Evolutionary conservation across 306 rosid species (phyloP).

Genomic region (Pterocarpus santalinus): DNA sequence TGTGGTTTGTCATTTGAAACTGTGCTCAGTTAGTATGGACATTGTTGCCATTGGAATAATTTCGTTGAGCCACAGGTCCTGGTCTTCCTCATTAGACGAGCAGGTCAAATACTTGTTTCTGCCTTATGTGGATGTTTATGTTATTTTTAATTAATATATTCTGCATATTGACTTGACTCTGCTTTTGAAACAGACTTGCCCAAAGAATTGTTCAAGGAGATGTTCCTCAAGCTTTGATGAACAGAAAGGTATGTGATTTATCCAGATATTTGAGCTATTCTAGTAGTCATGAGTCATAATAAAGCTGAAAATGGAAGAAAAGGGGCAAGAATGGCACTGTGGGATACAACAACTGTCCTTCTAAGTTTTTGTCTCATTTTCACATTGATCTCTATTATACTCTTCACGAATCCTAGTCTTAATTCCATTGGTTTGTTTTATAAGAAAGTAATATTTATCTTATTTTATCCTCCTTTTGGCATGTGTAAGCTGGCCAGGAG

Average conservation of each 20-base stretch:
- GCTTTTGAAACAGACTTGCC: slow-evolving; percentile 79
- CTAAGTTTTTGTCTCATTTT: slow-evolving; percentile 16
- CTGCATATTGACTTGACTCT: slow-evolving; percentile 15
- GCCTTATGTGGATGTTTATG: slow-evolving; percentile 32
- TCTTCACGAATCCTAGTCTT: slow-evolving; percentile 12
- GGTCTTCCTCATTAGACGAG: slow-evolving; percentile 14
- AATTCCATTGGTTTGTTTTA: slow-evolving; percentile 14
- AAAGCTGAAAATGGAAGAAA: slow-evolving; percentile 28
- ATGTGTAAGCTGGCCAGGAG: slow-evolving; percentile 13
- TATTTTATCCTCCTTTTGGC: slow-evolving; percentile 10
- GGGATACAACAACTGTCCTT: slow-evolving; percentile 31
- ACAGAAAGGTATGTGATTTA: slow-evolving; percentile 77
- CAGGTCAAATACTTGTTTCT: slow-evolving; percentile 15
- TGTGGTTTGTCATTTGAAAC: neutral
- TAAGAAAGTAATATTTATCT: slow-evolving; percentile 20
- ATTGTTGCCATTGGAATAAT: neutral
- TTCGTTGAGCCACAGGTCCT: slow-evolving; percentile 25
- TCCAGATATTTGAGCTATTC: slow-evolving; percentile 29
- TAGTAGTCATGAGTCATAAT: slow-evolving; percentile 5
- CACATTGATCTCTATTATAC: neutral
- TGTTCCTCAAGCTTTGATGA: slow-evolving; percentile 98
- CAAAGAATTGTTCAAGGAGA: slow-evolving; percentile 98
- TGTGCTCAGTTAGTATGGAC: neutral
- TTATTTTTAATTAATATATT: slow-evolving; percentile 5
- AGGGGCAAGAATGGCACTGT: slow-evolving; percentile 18